Evolutionary conservation across 257 asterid species (phyloP), one percentile per base, ranked within the genome.

Genomic region (Galeopsis tetrahit): DNA sequence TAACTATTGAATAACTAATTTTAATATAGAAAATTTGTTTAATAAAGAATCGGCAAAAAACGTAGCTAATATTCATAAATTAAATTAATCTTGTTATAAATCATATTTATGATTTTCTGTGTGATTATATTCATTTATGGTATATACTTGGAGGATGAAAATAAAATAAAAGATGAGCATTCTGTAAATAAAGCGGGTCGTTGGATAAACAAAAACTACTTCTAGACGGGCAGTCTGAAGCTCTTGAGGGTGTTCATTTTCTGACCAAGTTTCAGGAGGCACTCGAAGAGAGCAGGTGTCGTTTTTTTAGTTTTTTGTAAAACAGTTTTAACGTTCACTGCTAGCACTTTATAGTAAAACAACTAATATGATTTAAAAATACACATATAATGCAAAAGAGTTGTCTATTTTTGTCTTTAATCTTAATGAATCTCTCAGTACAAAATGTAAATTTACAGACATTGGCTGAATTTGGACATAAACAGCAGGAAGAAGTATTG

Each of bases 211-310:
- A 93, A 55, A 89, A 86, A 63, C 75, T 82, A 68, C 88, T 93
- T 74, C 80, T 93, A 9, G 89, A 86, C 64, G 86, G 86, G 4
- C 98, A 93, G 78, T 80, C 85, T 34, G 78, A 40, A 32, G 96
- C 96, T 66, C 85, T 91, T 4, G 80, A 83, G 3, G 92, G 92
- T 28, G 84, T 93, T 76, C 71, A 80, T 6, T 71, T 83, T 66
- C 91, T 91, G 64, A 79, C 91, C 5, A 81, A 85, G 66, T 84
- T 84, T 78, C 96, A 86, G 77, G 85, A 84, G 38, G 96, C 96
- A 44, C 88, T 93, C 28, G 91, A 93, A 78, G 96, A 90, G 75
- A 93, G 96, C 94, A 84, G 96, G 96, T 89, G 57, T 7, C 17
- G 1, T 4, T 0, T 17, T 8, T 3, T 38, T 17, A 17, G 21